Evolutionary conservation across 164 flowering plant genomes (phyloP).

Genomic region (Berberis vulgaris): DNA sequence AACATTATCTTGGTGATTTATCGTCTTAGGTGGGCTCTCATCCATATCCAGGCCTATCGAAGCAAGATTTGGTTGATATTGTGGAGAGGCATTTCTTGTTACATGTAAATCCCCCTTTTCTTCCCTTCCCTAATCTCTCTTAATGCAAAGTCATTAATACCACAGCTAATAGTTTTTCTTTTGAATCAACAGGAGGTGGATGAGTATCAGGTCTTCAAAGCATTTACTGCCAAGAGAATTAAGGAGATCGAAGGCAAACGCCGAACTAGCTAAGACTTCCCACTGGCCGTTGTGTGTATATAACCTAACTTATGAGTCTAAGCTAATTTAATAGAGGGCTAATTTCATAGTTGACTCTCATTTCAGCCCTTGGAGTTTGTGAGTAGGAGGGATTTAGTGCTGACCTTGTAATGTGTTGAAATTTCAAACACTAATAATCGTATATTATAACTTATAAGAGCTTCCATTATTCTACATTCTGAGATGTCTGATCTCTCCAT

Average conservation of each 20-base stretch:
- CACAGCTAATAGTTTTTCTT: not conserved
- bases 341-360: no score
- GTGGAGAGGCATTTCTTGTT: conserved; percentile 66
- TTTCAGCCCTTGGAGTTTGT: not conserved
- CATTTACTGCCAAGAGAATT: conserved; percentile 45
- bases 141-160: not conserved
- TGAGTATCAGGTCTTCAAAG: conserved; percentile 59
- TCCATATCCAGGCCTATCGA: conserved; percentile 38
- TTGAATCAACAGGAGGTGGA: conserved; percentile 40
- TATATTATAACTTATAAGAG: no score
- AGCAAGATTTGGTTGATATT: conserved; percentile 54
- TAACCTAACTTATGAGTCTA: not conserved
- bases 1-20: conserved; percentile 4
- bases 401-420: not conserved
- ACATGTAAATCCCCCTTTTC: conserved; percentile 34
- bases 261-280: not conserved
- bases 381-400: not conserved
- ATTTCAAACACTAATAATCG: not conserved
- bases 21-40: conserved; percentile 35
- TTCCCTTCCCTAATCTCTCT: not conserved
- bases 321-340: not conserved
- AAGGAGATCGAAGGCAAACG: not conserved
- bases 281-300: not conserved
- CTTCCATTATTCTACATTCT: no score
- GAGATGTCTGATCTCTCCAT: no score